Evolutionary conservation across 345 rosid species (phyloP).

Genomic region (Garcia nutans): DNA sequence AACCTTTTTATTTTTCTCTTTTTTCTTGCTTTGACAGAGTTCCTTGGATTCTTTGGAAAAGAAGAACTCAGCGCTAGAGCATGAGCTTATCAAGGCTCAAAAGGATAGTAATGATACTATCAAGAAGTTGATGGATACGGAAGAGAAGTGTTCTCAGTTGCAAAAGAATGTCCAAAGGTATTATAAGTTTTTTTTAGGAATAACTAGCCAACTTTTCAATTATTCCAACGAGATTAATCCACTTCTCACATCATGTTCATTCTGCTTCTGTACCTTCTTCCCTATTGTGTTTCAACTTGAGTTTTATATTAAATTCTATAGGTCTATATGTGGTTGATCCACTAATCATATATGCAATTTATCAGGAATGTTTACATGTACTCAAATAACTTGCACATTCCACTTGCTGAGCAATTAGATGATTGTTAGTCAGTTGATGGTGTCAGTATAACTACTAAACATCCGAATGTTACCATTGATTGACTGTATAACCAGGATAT

Average conservation of each 20-base stretch:
- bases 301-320: not conserved
- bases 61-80: constrained; percentile 66
- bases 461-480: not conserved
- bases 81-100: constrained; percentile 64
- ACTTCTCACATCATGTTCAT: not conserved
- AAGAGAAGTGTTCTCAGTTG: constrained; percentile 63
- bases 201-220: not conserved
- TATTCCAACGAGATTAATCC: not conserved
- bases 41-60: constrained; percentile 62
- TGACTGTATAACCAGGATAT: not conserved
- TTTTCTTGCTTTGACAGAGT: constrained; percentile 38
- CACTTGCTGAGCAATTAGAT: not conserved
- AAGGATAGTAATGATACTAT: constrained; percentile 47
- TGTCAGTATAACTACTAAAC: not conserved
- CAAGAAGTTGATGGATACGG: constrained; percentile 62
- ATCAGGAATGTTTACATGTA: not conserved
- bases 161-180: constrained; percentile 74
- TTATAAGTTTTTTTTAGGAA: not conserved
- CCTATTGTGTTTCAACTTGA: not conserved
- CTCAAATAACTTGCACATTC: not conserved
- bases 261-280: not conserved
- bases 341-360: not conserved
- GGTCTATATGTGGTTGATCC: not conserved
- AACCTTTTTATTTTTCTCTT: not conserved
- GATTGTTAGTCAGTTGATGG: not conserved